phyloP scores from a whole-genome alignment of 2,329 filamentous ascomycete species.

The Diaporthe amygdali region DNA sequence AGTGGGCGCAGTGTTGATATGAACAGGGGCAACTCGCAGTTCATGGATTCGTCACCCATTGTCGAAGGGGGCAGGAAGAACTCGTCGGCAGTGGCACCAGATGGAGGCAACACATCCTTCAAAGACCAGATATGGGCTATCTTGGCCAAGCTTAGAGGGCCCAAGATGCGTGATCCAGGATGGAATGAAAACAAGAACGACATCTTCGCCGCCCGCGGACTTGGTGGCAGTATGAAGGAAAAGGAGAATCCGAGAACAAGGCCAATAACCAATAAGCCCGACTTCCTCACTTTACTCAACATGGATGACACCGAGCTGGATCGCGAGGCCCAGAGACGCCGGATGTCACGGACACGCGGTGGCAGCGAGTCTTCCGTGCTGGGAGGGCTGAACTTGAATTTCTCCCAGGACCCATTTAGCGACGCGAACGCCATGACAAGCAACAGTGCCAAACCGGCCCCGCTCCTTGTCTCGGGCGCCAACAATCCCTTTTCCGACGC shows the following conservation, averaged over 20 bases:
- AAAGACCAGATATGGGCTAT: constrained; percentile 50
- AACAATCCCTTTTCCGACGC: constrained; percentile 56
- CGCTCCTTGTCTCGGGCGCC: constrained; percentile 37
- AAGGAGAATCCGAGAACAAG: constrained; percentile 6
- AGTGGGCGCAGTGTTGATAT: constrained; percentile 50
- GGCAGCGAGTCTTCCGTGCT: constrained; percentile 40
- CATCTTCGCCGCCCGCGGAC: constrained; percentile 33
- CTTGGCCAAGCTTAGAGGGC: constrained; percentile 47
- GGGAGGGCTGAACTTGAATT: constrained; percentile 43
- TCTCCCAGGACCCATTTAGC: constrained; percentile 51
- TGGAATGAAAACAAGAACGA: constrained; percentile 31
- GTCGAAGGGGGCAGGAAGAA: constrained; percentile 43
- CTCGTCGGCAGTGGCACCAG: constrained; percentile 35
- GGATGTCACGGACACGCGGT: constrained; percentile 32
- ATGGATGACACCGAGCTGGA: constrained; percentile 49
- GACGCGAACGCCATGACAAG: constrained; percentile 49
- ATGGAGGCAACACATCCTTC: constrained; percentile 30
- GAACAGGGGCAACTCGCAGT: constrained; percentile 60
- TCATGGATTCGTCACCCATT: constrained; percentile 38
- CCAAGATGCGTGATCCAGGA: constrained; percentile 25
- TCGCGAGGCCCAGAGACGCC: constrained; percentile 42
- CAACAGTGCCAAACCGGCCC: constrained; percentile 44
- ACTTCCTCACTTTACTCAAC: constrained; percentile 48
- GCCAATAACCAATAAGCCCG: constrained; percentile 36
- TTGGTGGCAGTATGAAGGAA: constrained; percentile 33